phyloP scores from a whole-genome alignment of 2,329 filamentous ascomycete genomes.

The Teratosphaeriaceae sp. region DNA sequence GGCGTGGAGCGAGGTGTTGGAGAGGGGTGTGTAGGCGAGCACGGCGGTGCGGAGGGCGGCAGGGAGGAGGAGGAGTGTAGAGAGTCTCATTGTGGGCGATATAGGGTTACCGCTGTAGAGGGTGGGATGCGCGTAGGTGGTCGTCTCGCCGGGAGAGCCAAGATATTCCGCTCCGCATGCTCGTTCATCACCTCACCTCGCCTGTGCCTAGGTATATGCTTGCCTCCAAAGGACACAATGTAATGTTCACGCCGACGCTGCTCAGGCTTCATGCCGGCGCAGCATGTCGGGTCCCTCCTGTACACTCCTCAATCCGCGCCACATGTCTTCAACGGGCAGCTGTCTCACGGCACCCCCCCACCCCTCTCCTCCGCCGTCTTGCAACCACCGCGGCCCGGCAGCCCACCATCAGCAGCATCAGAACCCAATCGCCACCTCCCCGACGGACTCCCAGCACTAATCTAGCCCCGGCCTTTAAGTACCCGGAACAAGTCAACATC shows the following conservation, averaged over 20 bases:
- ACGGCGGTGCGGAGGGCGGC: constrained; percentile 26
- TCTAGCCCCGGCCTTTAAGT: not conserved
- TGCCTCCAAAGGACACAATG: constrained; percentile 10
- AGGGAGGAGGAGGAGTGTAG: constrained; percentile 20
- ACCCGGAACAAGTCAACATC: constrained; percentile 55
- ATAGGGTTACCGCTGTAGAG: not conserved
- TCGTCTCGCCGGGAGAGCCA: not conserved
- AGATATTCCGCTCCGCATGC: not conserved
- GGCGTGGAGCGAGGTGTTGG: constrained; percentile 64
- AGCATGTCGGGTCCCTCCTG: too few species aligned
- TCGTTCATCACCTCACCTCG: not conserved
- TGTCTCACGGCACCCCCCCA: not conserved
- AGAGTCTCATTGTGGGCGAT: constrained; percentile 17
- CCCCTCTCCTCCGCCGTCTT: not conserved
- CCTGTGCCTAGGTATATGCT: not conserved
- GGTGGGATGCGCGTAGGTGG: not conserved
- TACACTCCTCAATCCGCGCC: too few species aligned
- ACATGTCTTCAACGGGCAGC: not conserved
- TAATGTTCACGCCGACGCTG: constrained; percentile 16
- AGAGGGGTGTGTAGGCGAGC: constrained; percentile 55
- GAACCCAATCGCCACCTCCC: not conserved
- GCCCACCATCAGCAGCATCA: not conserved
- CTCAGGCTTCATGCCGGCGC: constrained; percentile 7
- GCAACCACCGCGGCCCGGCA: constrained; percentile 5
- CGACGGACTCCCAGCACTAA: not conserved